Conservation (phyloP, 495 filamentous ascomycete genomes). For the Hypomontagnella monticulosa region DNA sequence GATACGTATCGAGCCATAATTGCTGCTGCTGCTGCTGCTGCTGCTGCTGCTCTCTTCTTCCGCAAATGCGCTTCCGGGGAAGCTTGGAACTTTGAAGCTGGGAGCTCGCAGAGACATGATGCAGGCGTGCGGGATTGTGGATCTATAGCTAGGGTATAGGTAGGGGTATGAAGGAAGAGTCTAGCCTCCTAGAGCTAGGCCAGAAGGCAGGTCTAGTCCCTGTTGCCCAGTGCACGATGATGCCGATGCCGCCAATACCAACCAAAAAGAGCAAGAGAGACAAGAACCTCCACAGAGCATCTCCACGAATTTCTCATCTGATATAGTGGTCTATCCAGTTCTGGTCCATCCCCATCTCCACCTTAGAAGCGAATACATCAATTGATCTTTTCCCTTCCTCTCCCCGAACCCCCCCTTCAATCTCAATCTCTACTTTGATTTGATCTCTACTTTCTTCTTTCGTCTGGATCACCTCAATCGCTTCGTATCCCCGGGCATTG, state of each 20-base stretch:
- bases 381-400: slow-evolving; percentile 3
- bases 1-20: too few relatives aligned
- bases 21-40: too few relatives aligned
- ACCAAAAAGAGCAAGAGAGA: too few relatives aligned
- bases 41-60: too few relatives aligned
- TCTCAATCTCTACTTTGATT: background rate
- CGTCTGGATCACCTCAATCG: background rate
- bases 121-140: slow-evolving; percentile 17
- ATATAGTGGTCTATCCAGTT: slow-evolving; percentile 1
- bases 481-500: background rate
- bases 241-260: slow-evolving; percentile 2
- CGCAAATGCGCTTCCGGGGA: slow-evolving; percentile 3
- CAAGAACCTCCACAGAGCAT: background rate
- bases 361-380: slow-evolving; percentile 9
- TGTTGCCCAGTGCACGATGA: slow-evolving; percentile 32
- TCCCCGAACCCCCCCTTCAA: too few relatives aligned
- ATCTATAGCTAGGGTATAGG: slow-evolving; percentile 5
- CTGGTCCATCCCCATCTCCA: slow-evolving; percentile 6
- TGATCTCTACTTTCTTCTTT: background rate
- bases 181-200: slow-evolving; percentile 15
- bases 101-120: slow-evolving; percentile 7
- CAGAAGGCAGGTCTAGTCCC: slow-evolving; percentile 4
- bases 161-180: slow-evolving; percentile 8
- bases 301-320: slow-evolving; percentile 14
- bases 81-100: too few relatives aligned